These are phyloP conservation scores for Eimeria sp. DNA, from an alignment of 169 alveolate species.

Conservation along the genomic window DNA sequence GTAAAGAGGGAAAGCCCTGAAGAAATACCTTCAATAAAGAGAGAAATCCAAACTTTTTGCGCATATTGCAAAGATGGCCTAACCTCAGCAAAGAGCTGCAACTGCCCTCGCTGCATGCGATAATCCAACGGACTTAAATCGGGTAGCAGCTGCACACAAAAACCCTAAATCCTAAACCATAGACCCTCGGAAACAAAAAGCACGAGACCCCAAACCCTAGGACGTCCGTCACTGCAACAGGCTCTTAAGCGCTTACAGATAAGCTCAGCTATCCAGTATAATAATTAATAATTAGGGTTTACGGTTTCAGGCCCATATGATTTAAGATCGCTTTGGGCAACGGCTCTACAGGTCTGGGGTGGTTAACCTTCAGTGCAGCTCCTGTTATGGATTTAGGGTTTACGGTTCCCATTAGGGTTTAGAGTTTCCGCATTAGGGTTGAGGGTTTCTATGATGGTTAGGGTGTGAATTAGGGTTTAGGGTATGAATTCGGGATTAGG, in stretches of 20 bases:
- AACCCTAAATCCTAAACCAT: background rate
- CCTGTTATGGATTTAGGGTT: background rate
- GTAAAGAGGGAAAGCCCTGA: background rate
- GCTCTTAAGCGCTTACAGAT: background rate
- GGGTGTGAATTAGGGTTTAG: background rate
- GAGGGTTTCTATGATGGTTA: background rate
- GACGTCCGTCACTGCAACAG: background rate
- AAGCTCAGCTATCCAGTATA: background rate
- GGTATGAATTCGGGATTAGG: background rate
- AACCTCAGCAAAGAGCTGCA: conserved; percentile 81
- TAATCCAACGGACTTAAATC: conserved; percentile 85
- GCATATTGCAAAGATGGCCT: conserved; percentile 84
- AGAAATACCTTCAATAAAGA: conserved; percentile 79
- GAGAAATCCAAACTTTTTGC: conserved; percentile 85
- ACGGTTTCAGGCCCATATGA: background rate
- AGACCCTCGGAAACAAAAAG: background rate
- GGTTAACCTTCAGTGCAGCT: too few relatives aligned
- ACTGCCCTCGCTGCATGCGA: conserved; percentile 84
- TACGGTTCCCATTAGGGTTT: background rate
- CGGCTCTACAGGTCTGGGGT: background rate
- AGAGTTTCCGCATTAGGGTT: background rate
- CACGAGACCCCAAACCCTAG: background rate
- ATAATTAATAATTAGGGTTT: background rate
- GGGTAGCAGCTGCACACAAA: conserved; percentile 76
- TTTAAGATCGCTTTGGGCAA: background rate